Evolutionary conservation across 306 rosid genomes (phyloP).

Genomic region (Pyrus bretschneideri): DNA sequence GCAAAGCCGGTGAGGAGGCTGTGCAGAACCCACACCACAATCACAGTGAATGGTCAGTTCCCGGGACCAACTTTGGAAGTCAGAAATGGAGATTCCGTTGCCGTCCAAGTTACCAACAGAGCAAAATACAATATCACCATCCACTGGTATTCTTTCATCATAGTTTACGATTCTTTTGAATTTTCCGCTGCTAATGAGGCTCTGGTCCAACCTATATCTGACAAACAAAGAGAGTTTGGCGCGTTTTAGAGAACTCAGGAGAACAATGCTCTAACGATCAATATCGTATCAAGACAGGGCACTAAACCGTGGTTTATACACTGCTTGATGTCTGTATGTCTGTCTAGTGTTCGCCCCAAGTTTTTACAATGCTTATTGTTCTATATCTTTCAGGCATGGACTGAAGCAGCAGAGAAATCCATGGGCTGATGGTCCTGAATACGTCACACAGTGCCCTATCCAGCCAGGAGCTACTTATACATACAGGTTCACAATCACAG

Average conservation of each 20-base stretch:
- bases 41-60: constrained; percentile 76
- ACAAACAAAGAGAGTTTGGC: too few species aligned
- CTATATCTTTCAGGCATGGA: constrained; percentile 64
- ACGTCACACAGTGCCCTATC: constrained; percentile 85
- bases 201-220: too few species aligned
- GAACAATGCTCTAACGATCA: too few species aligned
- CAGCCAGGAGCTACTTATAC: constrained; percentile 86
- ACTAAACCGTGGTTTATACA: not conserved
- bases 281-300: too few species aligned
- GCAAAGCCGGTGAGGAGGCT: constrained; percentile 66
- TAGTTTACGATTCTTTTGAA: not conserved
- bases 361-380: not conserved
- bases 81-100: constrained; percentile 74
- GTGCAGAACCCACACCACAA: constrained; percentile 58
- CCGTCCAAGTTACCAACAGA: constrained; percentile 49
- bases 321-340: not conserved
- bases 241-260: too few species aligned
- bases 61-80: constrained; percentile 66
- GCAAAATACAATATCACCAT: constrained; percentile 61
- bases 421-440: constrained; percentile 95
- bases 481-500: constrained; percentile 66
- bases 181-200: not conserved
- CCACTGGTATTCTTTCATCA: constrained; percentile 49
- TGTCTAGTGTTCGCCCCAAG: not conserved
- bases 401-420: constrained; percentile 73